phyloP scores from a whole-genome alignment of 2,329 filamentous ascomycete species.

The Stachybotrys chartarum region DNA sequence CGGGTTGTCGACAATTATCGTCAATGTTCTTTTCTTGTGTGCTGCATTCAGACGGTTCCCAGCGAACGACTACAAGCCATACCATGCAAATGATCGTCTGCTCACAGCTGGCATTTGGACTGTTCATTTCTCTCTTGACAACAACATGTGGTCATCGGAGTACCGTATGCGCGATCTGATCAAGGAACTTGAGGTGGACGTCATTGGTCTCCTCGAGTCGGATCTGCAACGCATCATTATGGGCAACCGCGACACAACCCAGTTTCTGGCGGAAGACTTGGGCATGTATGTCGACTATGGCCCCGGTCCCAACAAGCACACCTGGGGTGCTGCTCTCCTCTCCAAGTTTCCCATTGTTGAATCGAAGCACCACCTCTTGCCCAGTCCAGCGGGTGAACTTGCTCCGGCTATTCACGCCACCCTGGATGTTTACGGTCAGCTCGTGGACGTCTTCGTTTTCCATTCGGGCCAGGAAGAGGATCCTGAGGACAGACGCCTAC shows the following conservation, averaged over 20 bases:
- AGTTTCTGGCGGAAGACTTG: conserved; percentile 89
- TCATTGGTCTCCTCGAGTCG: conserved; percentile 88
- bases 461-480: conserved; percentile 98
- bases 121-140: conserved; percentile 95
- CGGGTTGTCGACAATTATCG: conserved; percentile 52
- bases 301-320: conserved; percentile 97
- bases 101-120: conserved; percentile 98
- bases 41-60: conserved; percentile 89
- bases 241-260: conserved; percentile 95
- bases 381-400: conserved; percentile 87
- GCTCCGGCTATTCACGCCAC: conserved; percentile 97
- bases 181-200: conserved; percentile 92
- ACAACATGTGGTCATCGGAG: conserved; percentile 98
- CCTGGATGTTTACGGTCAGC: conserved; percentile 80
- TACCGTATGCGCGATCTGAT: conserved; percentile 86
- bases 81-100: conserved; percentile 80
- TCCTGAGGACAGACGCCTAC: conserved; percentile 79
- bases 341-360: conserved; percentile 98
- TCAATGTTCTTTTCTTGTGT: conserved; percentile 75
- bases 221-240: conserved; percentile 98
- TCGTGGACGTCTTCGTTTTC: conserved; percentile 94
- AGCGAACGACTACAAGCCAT: conserved; percentile 81
- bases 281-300: conserved; percentile 99
- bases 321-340: conserved; percentile 86
- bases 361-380: conserved; percentile 90